Evolutionary conservation across 495 filamentous ascomycete genomes (phyloP), one percentile per base, ranked within the genome.

Genomic region (Pseudoneurospora amorphoporcata): DNA sequence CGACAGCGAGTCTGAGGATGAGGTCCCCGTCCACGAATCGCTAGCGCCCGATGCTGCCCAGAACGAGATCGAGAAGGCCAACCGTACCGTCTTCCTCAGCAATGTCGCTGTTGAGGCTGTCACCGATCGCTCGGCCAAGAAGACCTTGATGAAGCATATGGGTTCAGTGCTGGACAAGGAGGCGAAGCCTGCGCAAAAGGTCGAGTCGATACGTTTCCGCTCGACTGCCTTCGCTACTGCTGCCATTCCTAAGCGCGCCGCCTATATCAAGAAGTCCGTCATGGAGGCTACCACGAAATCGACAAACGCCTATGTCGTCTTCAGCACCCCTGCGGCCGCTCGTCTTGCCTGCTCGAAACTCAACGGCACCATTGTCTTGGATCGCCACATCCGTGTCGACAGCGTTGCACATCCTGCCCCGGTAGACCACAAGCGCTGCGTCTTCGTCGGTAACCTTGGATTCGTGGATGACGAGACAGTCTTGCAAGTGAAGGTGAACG

Each of bases 391-490:
- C 73, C 87, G 94, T 8, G 96, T 94, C 19, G 95, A 99, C 81
- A 90, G 87, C 58, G 88, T 98, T 53, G 92, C 95, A 0, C 95
- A 97, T 82, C 96, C 96, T 1, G 86, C 91, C 3, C 86, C 90
- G 37, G 87, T 90, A 35, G 95, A 97, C 76, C 87, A 97, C 77
- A 88, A 91, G 68, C 89, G 94, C 70, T 99, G 96, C 82, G 91
- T 99, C 4, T 99, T 98, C 77, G 92, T 99, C 14, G 96, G 96
- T 10, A 98, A 98, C 79, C 88, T 99, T 10, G 93, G 94, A 53
- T 98, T 98, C 75, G 92, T 98, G 2, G 94, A 97, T 75, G 91
- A 95, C 72, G 93, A 95, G 81, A 90, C 82, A 45, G 83, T 86
- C 58, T 78, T 91, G 16, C 84, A 87, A 58, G 84, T 87, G 45